Percentiles rank a stretch among this genome's conserved stretches.
phyloP scores from a whole-genome alignment of 371 early-diverging fungal genomes.

The Mucor circinelloides region DNA sequence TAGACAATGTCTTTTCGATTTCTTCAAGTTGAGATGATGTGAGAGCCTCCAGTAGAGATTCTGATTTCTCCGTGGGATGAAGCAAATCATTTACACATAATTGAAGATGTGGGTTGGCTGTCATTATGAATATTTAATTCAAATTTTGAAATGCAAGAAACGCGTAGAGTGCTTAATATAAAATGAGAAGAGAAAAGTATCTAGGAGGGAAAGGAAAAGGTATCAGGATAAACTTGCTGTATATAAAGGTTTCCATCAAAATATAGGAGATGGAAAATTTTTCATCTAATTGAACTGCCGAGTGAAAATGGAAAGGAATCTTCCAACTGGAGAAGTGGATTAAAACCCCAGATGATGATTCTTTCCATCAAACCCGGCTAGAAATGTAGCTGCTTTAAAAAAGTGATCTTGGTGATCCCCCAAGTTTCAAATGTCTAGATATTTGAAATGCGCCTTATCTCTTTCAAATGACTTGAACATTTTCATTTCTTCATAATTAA shows the following conservation, averaged over 20 bases:
- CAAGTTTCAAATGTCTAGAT: neutral
- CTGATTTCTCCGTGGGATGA: slow-evolving; percentile 35
- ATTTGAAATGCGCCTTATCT: neutral
- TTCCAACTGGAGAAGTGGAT: neutral
- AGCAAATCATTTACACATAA: slow-evolving; percentile 34
- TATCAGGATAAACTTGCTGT: neutral
- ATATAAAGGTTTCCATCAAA: neutral
- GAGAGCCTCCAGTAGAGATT: slow-evolving; percentile 27
- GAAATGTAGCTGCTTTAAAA: neutral
- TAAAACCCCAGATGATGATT: neutral
- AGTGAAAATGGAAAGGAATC: neutral
- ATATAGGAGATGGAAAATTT: slow-evolving; percentile 19
- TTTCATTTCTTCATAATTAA: neutral
- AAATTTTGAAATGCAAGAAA: neutral
- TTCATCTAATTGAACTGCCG: slow-evolving; percentile 12
- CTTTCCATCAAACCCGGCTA: neutral
- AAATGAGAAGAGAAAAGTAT: neutral
- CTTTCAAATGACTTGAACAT: neutral
- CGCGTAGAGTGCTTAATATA: neutral
- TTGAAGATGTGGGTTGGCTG: slow-evolving; percentile 22
- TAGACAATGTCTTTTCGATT: slow-evolving; percentile 28
- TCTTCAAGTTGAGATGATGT: slow-evolving; percentile 31
- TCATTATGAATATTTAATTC: neutral
- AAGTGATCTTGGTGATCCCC: neutral
- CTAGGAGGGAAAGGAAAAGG: neutral